These are phyloP conservation scores for Salvia sclarea DNA, from an alignment of 305 asterid species.

Conservation along the genomic window DNA sequence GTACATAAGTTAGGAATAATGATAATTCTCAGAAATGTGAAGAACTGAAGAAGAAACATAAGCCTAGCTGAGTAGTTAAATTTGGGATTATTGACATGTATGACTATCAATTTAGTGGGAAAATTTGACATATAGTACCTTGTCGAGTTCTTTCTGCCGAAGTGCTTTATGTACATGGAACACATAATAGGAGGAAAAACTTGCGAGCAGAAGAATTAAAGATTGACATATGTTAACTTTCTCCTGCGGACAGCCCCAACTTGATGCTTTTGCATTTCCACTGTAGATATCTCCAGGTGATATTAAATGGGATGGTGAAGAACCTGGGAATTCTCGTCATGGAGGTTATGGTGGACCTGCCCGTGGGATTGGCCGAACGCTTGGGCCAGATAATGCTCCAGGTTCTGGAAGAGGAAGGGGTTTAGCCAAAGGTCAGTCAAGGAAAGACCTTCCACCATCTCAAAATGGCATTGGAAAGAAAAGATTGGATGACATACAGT, in stretches of 20 bases:
- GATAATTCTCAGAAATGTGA: background rate
- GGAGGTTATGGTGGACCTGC: slow-evolving; percentile 51
- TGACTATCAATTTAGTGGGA: background rate
- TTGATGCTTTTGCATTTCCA: slow-evolving; percentile 16
- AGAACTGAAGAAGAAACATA: background rate
- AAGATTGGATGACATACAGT: slow-evolving; percentile 52
- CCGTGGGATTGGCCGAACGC: slow-evolving; percentile 44
- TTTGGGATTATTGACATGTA: background rate
- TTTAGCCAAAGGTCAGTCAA: slow-evolving; percentile 47
- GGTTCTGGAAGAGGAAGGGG: slow-evolving; percentile 72
- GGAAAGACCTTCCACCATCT: slow-evolving; percentile 59
- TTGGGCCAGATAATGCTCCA: slow-evolving; percentile 45
- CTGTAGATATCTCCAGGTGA: slow-evolving; percentile 61
- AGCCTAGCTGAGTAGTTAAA: background rate
- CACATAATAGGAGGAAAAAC: background rate
- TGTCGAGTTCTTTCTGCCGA: background rate
- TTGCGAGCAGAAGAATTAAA: background rate
- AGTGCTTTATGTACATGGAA: slow-evolving; percentile 1
- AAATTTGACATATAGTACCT: background rate
- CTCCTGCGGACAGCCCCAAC: background rate
- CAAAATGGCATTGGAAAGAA: slow-evolving; percentile 64
- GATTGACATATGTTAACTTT: background rate
- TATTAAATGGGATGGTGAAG: slow-evolving; percentile 68
- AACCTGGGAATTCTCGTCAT: slow-evolving; percentile 53
- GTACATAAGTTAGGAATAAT: background rate